phyloP scores from a whole-genome alignment of 1,284 basidiomycete genomes.

The Pseudozyma thailandica region DNA sequence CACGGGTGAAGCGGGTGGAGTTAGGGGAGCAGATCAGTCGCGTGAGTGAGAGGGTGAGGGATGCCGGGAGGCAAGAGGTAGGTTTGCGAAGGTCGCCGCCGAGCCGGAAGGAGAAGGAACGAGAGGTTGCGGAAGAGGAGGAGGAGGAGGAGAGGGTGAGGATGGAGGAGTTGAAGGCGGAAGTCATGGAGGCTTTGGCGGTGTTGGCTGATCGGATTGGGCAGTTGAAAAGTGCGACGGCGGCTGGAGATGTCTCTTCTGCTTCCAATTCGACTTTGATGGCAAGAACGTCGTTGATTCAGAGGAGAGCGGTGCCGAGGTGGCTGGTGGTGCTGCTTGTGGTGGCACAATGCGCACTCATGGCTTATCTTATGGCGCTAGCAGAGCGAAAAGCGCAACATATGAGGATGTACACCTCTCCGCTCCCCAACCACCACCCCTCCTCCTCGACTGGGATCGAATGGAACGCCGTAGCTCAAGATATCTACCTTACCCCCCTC shows the following conservation, averaged over 20 bases:
- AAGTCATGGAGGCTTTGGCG: slow-evolving; percentile 23
- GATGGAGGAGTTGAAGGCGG: slow-evolving; percentile 11
- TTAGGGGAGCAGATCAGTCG: slow-evolving; percentile 12
- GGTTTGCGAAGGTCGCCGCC: background rate
- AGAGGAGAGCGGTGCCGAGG: slow-evolving; percentile 1
- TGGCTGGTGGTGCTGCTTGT: slow-evolving; percentile 2
- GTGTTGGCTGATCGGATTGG: slow-evolving; percentile 25
- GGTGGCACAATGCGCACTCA: slow-evolving; percentile 13
- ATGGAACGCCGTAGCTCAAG: slow-evolving; percentile 12
- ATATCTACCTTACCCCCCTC: slow-evolving; percentile 21
- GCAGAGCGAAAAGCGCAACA: slow-evolving; percentile 28
- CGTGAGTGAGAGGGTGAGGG: background rate
- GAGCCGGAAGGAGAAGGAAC: background rate
- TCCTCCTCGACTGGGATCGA: slow-evolving; percentile 8
- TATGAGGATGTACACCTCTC: slow-evolving; percentile 21
- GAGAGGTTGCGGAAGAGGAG: background rate
- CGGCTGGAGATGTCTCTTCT: slow-evolving; percentile 2
- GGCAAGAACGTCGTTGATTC: background rate
- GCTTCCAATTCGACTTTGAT: background rate
- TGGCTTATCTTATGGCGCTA: slow-evolving; percentile 15
- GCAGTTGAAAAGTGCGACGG: background rate
- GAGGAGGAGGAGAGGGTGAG: slow-evolving; percentile 7
- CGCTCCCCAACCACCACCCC: background rate
- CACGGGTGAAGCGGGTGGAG: background rate
- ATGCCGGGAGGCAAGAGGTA: background rate